Conservation (phyloP, 345 rosid genomes). For the Streptanthus diversifolius region DNA sequence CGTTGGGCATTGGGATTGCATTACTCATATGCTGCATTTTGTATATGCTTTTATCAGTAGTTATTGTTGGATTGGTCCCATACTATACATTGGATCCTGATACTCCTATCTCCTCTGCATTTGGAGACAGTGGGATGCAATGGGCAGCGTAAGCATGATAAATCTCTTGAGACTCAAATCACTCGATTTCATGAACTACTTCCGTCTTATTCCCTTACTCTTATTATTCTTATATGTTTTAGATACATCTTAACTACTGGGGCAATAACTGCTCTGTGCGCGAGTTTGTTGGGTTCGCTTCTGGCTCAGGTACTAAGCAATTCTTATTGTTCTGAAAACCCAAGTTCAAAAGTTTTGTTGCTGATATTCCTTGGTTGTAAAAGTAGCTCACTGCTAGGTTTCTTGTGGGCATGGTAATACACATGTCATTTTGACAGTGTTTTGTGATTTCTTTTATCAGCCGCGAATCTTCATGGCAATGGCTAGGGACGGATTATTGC, state of each 20-base stretch:
- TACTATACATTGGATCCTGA: slow-evolving; percentile 58
- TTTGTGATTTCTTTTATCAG: slow-evolving; percentile 32
- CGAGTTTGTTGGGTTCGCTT: slow-evolving; percentile 70
- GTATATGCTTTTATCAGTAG: slow-evolving; percentile 65
- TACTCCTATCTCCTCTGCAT: slow-evolving; percentile 72
- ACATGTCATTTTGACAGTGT: slow-evolving; percentile 8
- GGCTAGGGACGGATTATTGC: slow-evolving; percentile 75
- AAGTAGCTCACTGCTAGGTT: background rate
- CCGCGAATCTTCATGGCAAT: slow-evolving; percentile 76
- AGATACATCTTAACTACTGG: slow-evolving; percentile 60
- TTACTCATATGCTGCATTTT: slow-evolving; percentile 56
- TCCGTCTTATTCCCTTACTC: background rate
- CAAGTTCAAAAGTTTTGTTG: background rate
- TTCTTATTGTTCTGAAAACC: slow-evolving; percentile 1
- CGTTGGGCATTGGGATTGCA: slow-evolving; percentile 62
- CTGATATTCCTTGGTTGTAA: background rate
- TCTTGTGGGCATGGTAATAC: background rate
- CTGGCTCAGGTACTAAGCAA: slow-evolving; percentile 49
- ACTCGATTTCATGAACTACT: background rate
- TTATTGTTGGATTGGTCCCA: slow-evolving; percentile 66
- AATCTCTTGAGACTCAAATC: slow-evolving; percentile 13
- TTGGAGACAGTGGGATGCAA: slow-evolving; percentile 67
- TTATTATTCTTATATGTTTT: slow-evolving; percentile 13
- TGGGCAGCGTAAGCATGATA: slow-evolving; percentile 64
- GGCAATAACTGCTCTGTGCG: slow-evolving; percentile 62